These are phyloP conservation scores for Buddleja alternifolia DNA, from an alignment of 257 asterid genomes.

Conservation along the genomic window DNA sequence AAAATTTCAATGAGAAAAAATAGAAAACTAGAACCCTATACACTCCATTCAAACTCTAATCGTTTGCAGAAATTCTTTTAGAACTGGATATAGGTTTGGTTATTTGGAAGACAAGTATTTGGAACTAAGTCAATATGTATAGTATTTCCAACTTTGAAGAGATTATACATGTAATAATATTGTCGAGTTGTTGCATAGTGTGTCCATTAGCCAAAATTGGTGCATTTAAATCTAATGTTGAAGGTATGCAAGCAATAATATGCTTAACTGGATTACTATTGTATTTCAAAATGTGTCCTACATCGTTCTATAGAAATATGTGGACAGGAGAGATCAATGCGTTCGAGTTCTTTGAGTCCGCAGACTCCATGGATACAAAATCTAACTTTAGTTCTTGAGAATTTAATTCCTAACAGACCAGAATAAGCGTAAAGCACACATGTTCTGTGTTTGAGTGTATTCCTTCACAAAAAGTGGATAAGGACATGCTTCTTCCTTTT, in stretches of 20 bases:
- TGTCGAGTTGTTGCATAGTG: too few relatives aligned
- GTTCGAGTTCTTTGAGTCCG: background rate
- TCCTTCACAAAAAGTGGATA: background rate
- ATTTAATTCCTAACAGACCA: background rate
- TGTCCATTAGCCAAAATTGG: too few relatives aligned
- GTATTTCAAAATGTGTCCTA: background rate
- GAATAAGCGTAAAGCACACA: background rate
- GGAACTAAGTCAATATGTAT: background rate
- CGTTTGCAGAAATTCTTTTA: background rate
- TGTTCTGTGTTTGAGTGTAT: slow-evolving; percentile 3
- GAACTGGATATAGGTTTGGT: background rate
- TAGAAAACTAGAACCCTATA: background rate
- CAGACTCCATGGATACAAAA: background rate
- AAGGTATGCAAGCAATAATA: background rate
- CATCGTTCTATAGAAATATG: background rate
- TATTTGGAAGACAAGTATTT: background rate
- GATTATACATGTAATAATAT: too few relatives aligned
- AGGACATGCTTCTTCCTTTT: background rate
- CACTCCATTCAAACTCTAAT: background rate
- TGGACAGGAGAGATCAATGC: background rate
- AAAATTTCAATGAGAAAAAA: background rate
- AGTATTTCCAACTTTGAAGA: too few relatives aligned
- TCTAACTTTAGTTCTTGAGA: background rate
- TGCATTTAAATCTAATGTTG: too few relatives aligned
- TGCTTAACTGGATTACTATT: background rate